Conservation (phyloP, 768 basidiomycete species). For the Agrocybe chaxingu region DNA sequence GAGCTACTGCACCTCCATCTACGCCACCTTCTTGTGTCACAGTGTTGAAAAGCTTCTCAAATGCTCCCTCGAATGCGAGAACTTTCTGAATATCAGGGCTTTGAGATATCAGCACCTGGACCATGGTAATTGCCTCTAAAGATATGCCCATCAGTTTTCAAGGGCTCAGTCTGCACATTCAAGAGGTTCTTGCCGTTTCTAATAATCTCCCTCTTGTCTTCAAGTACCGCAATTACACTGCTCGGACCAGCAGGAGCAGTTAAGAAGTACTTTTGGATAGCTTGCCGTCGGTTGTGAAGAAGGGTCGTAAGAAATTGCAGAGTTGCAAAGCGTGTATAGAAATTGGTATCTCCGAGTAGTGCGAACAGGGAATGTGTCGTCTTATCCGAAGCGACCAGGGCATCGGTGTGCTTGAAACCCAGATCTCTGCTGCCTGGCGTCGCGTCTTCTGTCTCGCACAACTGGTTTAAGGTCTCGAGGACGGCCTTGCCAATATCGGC, state of each 20-base stretch:
- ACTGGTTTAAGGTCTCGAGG: constrained; percentile 80
- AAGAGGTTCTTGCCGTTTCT: constrained; percentile 59
- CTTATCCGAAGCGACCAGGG: constrained; percentile 68
- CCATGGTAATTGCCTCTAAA: constrained; percentile 77
- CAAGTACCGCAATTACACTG: constrained; percentile 70
- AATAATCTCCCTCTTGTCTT: constrained; percentile 87
- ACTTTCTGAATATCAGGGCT: constrained; percentile 96
- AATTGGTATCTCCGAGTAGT: constrained; percentile 71
- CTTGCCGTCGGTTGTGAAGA: constrained; percentile 76
- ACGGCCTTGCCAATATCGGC: constrained; percentile 90
- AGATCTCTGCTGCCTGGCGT: constrained; percentile 52
- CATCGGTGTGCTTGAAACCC: constrained; percentile 83
- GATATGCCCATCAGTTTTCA: background rate
- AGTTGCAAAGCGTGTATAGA: constrained; percentile 83
- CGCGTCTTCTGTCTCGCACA: constrained; percentile 78
- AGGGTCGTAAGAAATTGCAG: constrained; percentile 80
- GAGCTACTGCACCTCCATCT: constrained; percentile 84
- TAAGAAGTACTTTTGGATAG: constrained; percentile 89
- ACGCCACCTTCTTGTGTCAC: constrained; percentile 86
- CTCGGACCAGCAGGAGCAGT: constrained; percentile 75
- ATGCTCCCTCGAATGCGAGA: constrained; percentile 93
- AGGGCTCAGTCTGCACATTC: background rate
- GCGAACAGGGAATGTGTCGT: constrained; percentile 73
- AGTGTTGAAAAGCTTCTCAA: constrained; percentile 92
- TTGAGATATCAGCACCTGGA: constrained; percentile 77